Base-by-base conservation (phyloP, 1,139 yeast genomes). In the Magnusiomyces sp. region DNA sequence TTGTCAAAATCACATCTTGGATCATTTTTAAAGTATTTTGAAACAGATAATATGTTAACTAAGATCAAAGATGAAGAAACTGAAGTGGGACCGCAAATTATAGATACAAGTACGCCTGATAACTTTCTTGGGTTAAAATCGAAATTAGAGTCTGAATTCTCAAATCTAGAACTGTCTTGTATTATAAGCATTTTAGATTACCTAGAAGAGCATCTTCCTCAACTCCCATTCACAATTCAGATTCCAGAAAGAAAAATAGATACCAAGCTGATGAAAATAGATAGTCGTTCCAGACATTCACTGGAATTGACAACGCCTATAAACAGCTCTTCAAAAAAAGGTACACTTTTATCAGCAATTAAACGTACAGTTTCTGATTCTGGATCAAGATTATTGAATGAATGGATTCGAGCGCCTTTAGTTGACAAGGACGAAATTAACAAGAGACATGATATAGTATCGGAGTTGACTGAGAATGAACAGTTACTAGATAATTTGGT, bases 391-490 rank as follows among this genome's bases (percentile, higher is more conserved):
- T 62, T 85, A 20, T 68, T 92, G 17, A 76, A 82, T 2, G 81
- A 82, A 49, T 89, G 97, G 97, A 67, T 92, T 2, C 74, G 86
- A 19, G 81, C 90, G 0, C 99, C 99, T 0, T 74, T 86, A 0
- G 71, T 84, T 4, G 77, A 83, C 57, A 58, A 77, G 0, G 59
- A 62, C 0, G 83, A 77, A 54, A 79, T 92, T 20, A 64, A 65
- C 23, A 59, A 64, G 17, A 72, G 99, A 33, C 95, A 87, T 54
- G 70, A 71, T 9, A 70, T 80, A 44, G 94, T 90, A 0, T 64
- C 69, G 10, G 63, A 75, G 13, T 81, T 89, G 56, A 56, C 71
- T 11, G 64, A 68, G 2, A 70, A 79, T 51, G 61, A 65, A 0
- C 56, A 62, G 0, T 62, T 79, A 43, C 66, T 74, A 2, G 62